A percentile compares a stretch with the other conserved stretches of the same genome.
phyloP scores from a whole-genome alignment of 495 filamentous ascomycete species.

The Gamarada debralockiae region DNA sequence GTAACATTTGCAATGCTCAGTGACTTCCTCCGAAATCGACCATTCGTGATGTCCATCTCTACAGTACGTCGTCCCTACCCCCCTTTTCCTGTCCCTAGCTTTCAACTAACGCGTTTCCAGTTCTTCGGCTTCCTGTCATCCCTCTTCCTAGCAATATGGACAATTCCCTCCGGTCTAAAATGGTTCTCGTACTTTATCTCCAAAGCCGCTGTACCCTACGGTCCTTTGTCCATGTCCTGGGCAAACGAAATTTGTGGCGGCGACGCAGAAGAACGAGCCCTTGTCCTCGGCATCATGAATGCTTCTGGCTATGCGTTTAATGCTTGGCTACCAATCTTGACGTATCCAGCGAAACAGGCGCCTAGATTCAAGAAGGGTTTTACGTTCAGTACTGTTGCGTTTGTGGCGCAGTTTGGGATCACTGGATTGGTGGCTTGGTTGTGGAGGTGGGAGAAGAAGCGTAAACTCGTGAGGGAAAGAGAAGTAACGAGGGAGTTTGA shows the following conservation, averaged over 20 bases:
- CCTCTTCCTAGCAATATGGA: conserved; percentile 46
- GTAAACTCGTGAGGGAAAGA: conserved; percentile 6
- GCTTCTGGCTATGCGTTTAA: conserved; percentile 46
- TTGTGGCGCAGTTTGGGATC: conserved; percentile 26
- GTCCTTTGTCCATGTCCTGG: conserved; percentile 41
- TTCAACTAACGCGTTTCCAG: conserved; percentile 26
- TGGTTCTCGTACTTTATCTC: conserved; percentile 45
- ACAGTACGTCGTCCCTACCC: conserved; percentile 21
- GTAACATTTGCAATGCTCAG: conserved; percentile 37
- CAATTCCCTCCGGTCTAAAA: conserved; percentile 42
- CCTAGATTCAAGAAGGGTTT: conserved; percentile 37
- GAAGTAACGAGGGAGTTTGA: not conserved
- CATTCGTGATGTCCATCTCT: conserved; percentile 40
- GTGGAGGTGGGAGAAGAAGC: conserved; percentile 24
- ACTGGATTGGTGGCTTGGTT: conserved; percentile 25
- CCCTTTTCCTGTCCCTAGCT: not conserved
- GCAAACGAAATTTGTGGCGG: conserved; percentile 48
- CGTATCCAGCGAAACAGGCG: conserved; percentile 37
- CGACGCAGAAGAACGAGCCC: conserved; percentile 51
- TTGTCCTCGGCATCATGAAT: conserved; percentile 50
- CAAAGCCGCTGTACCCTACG: conserved; percentile 21
- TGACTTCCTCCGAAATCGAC: conserved; percentile 40
- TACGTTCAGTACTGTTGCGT: conserved; percentile 25
- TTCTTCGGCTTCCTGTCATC: conserved; percentile 26
- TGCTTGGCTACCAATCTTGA: conserved; percentile 39